Percentiles rank a stretch among this genome's conserved stretches.
Conservation (phyloP, 2,329 filamentous ascomycete species). For the Fragosphaeria purpurea region DNA sequence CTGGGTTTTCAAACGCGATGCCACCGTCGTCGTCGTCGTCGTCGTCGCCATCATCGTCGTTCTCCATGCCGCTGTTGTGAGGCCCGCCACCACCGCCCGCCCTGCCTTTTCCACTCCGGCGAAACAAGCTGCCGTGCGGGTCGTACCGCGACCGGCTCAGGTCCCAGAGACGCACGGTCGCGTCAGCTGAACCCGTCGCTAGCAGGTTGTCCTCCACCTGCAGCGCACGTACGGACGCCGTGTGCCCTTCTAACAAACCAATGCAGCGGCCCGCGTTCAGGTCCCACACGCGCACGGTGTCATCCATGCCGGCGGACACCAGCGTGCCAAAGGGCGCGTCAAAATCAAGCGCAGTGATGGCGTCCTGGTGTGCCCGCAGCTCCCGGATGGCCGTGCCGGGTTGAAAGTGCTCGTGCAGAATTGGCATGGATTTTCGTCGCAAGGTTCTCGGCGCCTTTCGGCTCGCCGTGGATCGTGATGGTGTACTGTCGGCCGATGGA, state of each 20-base stretch:
- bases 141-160: constrained; percentile 79
- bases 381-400: constrained; percentile 82
- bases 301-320: constrained; percentile 85
- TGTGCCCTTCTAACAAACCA: constrained; percentile 83
- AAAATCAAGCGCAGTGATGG: constrained; percentile 85
- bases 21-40: constrained; percentile 49
- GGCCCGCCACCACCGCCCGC: constrained; percentile 47
- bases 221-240: constrained; percentile 82
- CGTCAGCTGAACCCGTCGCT: constrained; percentile 89
- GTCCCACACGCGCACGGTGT: constrained; percentile 94
- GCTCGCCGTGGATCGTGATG: constrained; percentile 28
- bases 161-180: constrained; percentile 91
- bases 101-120: constrained; percentile 33
- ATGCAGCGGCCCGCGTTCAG: constrained; percentile 88
- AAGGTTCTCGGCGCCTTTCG: constrained; percentile 44
- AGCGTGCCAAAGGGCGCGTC: constrained; percentile 95
- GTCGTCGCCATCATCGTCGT: constrained; percentile 40
- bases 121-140: constrained; percentile 52
- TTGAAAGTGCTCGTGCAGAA: constrained; percentile 90
- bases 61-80: too few relatives aligned
- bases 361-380: constrained; percentile 78
- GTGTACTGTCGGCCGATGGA: constrained; percentile 43
- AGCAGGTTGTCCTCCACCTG: constrained; percentile 95
- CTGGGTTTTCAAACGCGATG: constrained; percentile 62
- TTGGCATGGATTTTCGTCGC: constrained; percentile 77